A percentile compares a stretch with the other conserved stretches of the same genome.
phyloP scores from a whole-genome alignment of 352 stramenopile species.

The Pythium plurisporium region DNA sequence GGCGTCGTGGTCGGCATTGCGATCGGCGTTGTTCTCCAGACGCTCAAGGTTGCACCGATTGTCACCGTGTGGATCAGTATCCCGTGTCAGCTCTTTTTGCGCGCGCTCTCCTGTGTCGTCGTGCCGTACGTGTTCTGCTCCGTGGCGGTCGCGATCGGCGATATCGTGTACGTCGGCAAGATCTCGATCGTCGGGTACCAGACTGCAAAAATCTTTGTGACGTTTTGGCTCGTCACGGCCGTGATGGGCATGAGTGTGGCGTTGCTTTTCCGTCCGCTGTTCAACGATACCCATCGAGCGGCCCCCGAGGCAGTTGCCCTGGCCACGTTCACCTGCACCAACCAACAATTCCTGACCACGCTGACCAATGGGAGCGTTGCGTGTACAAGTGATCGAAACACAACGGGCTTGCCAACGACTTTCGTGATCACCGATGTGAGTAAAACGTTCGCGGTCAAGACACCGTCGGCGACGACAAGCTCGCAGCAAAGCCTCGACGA shows the following conservation, averaged over 20 bases:
- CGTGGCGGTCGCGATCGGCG: slow-evolving; percentile 61
- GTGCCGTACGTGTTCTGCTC: slow-evolving; percentile 78
- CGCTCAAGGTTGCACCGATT: slow-evolving; percentile 31
- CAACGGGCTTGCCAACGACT: neutral
- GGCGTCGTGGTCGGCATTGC: slow-evolving; percentile 41
- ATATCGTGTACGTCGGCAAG: slow-evolving; percentile 71
- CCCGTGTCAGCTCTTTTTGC: slow-evolving; percentile 65
- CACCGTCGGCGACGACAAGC: slow-evolving; percentile 31
- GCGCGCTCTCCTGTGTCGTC: slow-evolving; percentile 65
- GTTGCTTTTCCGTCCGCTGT: slow-evolving; percentile 48
- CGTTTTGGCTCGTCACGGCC: slow-evolving; percentile 43
- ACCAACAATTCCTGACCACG: slow-evolving; percentile 28
- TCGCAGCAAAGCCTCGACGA: slow-evolving; percentile 31
- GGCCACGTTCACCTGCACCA: slow-evolving; percentile 44
- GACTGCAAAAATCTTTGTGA: slow-evolving; percentile 54
- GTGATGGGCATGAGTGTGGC: slow-evolving; percentile 43
- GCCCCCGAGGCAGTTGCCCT: too few species aligned
- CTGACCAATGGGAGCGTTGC: neutral
- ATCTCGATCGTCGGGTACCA: slow-evolving; percentile 55
- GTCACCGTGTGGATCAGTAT: slow-evolving; percentile 49
- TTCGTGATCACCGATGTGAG: slow-evolving; percentile 49
- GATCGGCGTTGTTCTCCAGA: slow-evolving; percentile 40
- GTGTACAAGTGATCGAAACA: slow-evolving; percentile 17
- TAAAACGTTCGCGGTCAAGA: slow-evolving; percentile 29
- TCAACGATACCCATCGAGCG: slow-evolving; percentile 18